phyloP scores from a whole-genome alignment of 139 green algal genomes.

The Haematococcus sp. region DNA sequence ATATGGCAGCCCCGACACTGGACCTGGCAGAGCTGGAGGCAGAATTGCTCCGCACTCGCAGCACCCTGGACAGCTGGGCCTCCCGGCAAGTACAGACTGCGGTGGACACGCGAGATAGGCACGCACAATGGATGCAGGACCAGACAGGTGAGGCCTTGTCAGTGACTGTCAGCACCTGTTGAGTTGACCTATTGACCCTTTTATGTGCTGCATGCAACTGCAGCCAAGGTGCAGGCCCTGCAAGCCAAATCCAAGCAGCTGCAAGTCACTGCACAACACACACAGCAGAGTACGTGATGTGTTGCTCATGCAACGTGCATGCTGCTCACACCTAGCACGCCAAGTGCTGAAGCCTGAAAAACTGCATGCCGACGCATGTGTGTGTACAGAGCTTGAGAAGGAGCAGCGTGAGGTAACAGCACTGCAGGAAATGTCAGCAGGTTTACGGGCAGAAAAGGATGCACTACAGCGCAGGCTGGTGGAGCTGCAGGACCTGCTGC shows the following conservation, averaged over 20 bases:
- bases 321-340: too few relatives aligned
- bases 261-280: not conserved
- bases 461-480: not conserved
- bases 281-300: not conserved
- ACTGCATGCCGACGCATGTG: too few relatives aligned
- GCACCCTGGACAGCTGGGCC: conserved; percentile 16
- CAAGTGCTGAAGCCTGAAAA: too few relatives aligned
- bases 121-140: conserved; percentile 14
- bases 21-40: conserved; percentile 24
- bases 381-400: conserved; percentile 5
- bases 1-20: not conserved
- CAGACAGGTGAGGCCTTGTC: conserved; percentile 8
- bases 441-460: not conserved
- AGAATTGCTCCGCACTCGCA: conserved; percentile 7
- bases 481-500: not conserved
- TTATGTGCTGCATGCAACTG: not conserved
- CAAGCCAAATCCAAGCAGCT: not conserved
- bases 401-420: not conserved
- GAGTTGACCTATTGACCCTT: not conserved
- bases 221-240: conserved; percentile 4
- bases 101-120: conserved; percentile 17
- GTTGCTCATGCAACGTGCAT: too few relatives aligned
- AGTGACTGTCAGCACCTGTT: too few relatives aligned
- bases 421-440: not conserved
- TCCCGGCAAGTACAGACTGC: not conserved